Evolutionary conservation across 495 filamentous ascomycete species (phyloP).

Genomic region (Penicillium paxilli): DNA sequence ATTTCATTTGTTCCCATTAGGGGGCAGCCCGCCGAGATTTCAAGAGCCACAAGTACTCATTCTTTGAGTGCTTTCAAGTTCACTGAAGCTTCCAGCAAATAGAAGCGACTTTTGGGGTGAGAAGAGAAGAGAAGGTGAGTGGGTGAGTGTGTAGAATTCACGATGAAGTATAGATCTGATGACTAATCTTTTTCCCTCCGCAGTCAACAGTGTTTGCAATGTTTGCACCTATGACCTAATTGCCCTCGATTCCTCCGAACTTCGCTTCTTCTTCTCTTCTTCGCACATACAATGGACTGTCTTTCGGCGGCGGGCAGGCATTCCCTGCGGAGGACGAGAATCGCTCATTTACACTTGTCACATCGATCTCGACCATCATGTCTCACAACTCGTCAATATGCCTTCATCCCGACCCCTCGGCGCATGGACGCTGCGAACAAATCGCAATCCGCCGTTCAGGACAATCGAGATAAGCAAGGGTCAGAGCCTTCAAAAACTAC

Average conservation of each 20-base stretch:
- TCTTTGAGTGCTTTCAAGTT: no score
- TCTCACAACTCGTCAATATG: constrained; percentile 17
- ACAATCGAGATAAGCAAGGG: constrained; percentile 10
- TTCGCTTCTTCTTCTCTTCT: constrained; percentile 10
- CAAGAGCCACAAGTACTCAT: no score
- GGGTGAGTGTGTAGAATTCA: no score
- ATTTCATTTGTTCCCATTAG: no score
- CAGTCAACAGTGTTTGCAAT: constrained; percentile 42
- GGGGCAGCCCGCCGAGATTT: no score
- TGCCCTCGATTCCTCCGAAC: constrained; percentile 6
- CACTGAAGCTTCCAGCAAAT: no score
- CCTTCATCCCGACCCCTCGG: constrained; percentile 19
- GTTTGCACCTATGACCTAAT: constrained; percentile 46
- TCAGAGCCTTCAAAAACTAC: constrained; percentile 8
- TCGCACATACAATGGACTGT: constrained; percentile 33
- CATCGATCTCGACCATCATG: background rate
- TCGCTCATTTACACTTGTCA: background rate
- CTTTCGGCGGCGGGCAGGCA: constrained; percentile 19
- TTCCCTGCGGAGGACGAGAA: constrained; percentile 13
- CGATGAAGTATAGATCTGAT: no score
- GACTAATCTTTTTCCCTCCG: no score
- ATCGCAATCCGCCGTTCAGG: constrained; percentile 3
- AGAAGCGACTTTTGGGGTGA: no score
- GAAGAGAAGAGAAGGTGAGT: no score
- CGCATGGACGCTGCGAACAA: constrained; percentile 21